Evolutionary conservation across 768 basidiomycete genomes (phyloP), one percentile per base, ranked within the genome.

Genomic region (Lactarius hengduanensis): DNA sequence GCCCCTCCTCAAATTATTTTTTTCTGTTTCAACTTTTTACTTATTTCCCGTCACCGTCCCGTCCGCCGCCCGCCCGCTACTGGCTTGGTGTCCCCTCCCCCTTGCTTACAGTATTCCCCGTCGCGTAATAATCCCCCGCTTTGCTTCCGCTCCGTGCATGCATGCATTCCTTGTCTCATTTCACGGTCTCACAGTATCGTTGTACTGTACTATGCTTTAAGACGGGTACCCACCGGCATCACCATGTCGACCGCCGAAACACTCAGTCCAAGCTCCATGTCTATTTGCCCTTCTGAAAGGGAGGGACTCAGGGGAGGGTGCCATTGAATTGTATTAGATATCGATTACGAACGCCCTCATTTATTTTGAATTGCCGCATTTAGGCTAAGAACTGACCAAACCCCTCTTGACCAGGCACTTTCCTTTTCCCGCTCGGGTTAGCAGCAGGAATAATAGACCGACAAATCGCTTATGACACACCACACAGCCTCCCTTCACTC

Each of bases 401-500:
- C 26, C 66, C 58, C 54, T 56, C 53, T 60, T 63, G 66, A 63
- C 53, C 62, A 67, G 66, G 66, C 66, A 67, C 66, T 63, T 67
- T 59, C 58, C 62, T 67, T 67, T 41, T 63, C 66, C 66, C 50
- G 57, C 61, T 63, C 22, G n/a, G 66, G 66, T 63, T 67, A 67
- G 66, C 50, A 15, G 22, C 26, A 50, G n/a, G 47, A 50, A 50
- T 26, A 57, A 56, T 2, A 40, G n/a, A 50, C 16, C 41, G 22
- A 20, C 26, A 64, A 26, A 40, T 10, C 43, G 63, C 63, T 54
- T 18, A 54, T 50, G 65, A 66, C 65, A 66, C 60, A 53, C 57
- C 43, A 36, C 36, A n/a, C 20, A 43, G 41, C 62, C 54, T 38
- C 40, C 36, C 61, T 57, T 55, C 36, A 63, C 56, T 54, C 3